These are phyloP conservation scores for Cordyceps pruinosa DNA, from an alignment of 2,329 filamentous ascomycete genomes.

Conservation along the genomic window DNA sequence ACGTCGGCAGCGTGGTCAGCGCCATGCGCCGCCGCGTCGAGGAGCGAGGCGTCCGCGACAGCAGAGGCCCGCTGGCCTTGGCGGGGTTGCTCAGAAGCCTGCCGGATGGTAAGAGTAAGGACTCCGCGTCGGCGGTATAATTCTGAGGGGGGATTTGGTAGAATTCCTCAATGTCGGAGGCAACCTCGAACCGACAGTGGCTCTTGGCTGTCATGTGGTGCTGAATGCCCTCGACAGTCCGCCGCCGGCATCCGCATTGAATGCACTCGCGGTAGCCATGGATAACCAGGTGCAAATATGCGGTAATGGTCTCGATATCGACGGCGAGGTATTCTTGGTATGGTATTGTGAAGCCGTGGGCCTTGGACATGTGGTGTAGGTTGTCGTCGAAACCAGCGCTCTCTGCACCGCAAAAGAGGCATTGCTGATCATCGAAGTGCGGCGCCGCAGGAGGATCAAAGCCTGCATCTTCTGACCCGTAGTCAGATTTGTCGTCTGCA, in stretches of 20 bases:
- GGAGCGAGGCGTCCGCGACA: neutral
- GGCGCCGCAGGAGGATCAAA: neutral
- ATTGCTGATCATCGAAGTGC: conserved; percentile 26
- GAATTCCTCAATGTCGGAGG: conserved; percentile 35
- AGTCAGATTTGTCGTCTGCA: neutral
- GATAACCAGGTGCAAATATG: conserved; percentile 43
- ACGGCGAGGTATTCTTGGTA: conserved; percentile 33
- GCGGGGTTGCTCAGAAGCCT: conserved; percentile 24
- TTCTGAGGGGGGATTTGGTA: conserved; percentile 22
- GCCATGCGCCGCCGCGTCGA: neutral
- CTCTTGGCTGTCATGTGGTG: conserved; percentile 46
- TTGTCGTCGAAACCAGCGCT: conserved; percentile 29
- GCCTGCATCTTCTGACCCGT: neutral
- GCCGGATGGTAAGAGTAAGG: conserved; percentile 29
- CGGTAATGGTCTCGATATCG: conserved; percentile 38
- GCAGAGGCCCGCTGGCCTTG: neutral
- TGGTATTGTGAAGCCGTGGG: conserved; percentile 41
- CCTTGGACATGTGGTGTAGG: conserved; percentile 41
- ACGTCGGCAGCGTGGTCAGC: neutral
- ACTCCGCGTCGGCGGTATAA: conserved; percentile 15
- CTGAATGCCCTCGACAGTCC: conserved; percentile 37
- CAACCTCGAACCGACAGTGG: conserved; percentile 39
- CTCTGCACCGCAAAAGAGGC: conserved; percentile 35
- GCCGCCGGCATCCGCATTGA: conserved; percentile 38
- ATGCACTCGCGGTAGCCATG: conserved; percentile 45